Evolutionary conservation across 768 basidiomycete species (phyloP).

Genomic region (Panellus pusillus): DNA sequence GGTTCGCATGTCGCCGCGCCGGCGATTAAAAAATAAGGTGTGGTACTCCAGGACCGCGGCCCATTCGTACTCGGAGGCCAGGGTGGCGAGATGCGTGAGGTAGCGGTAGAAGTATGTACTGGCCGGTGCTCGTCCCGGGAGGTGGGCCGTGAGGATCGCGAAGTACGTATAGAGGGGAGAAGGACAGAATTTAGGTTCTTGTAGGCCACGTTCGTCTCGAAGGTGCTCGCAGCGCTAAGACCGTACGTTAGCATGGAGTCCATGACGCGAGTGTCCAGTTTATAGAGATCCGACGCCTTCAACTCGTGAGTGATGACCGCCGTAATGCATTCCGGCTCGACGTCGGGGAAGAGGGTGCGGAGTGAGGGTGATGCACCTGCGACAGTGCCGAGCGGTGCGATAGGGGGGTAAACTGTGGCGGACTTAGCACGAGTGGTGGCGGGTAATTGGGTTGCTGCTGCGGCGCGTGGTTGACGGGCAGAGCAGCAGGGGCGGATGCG

Average conservation of each 20-base stretch:
- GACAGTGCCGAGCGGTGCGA: neutral
- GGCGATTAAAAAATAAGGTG: conserved; percentile 5
- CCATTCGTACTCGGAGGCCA: conserved; percentile 5
- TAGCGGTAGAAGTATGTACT: conserved; percentile 2
- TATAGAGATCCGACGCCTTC: conserved; percentile 6
- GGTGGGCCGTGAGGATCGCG: conserved; percentile 1
- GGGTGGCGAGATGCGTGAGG: neutral
- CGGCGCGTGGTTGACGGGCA: too few relatives aligned
- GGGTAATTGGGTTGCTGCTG: too few relatives aligned
- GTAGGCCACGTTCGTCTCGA: conserved; percentile 4
- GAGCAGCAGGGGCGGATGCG: too few relatives aligned
- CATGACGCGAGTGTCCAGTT: neutral
- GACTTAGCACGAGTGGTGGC: too few relatives aligned
- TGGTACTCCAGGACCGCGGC: conserved; percentile 1
- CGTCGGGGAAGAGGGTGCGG: conserved; percentile 18
- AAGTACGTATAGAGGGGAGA: conserved; percentile 3
- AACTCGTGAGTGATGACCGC: conserved; percentile 18
- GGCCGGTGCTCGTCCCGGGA: neutral
- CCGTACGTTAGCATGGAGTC: neutral
- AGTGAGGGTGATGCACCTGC: conserved; percentile 15
- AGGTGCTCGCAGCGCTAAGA: neutral
- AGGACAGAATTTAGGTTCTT: neutral
- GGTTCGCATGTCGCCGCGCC: neutral
- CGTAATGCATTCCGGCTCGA: conserved; percentile 19
- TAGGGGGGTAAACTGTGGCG: too few relatives aligned